These are phyloP conservation scores for Arachis hypogaea DNA, from an alignment of 306 rosid genomes.

Conservation along the genomic window DNA sequence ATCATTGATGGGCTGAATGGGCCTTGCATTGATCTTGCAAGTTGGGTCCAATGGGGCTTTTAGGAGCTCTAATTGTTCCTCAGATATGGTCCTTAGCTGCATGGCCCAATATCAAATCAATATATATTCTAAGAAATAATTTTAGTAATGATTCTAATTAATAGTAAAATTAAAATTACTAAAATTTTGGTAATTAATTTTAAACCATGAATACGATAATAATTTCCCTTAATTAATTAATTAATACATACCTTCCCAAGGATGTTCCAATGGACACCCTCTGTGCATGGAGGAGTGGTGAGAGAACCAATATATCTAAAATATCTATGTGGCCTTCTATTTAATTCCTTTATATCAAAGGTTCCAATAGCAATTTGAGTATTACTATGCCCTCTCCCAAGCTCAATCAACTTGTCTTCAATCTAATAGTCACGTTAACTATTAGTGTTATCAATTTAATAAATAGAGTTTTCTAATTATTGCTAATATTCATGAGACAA, in stretches of 20 bases:
- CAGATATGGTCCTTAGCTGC: slow-evolving; percentile 69
- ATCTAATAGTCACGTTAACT: slow-evolving; percentile 45
- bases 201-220: neutral
- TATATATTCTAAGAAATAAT: too few species aligned
- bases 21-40: slow-evolving; percentile 71
- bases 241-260: slow-evolving; percentile 59
- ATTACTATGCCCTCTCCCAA: slow-evolving; percentile 42
- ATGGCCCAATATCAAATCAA: neutral
- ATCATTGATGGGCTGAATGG: slow-evolving; percentile 67
- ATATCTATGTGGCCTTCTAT: slow-evolving; percentile 49
- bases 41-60: slow-evolving; percentile 55
- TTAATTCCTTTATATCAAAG: slow-evolving; percentile 44
- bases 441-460: neutral
- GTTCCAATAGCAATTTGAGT: slow-evolving; percentile 54
- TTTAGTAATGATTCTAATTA: too few species aligned
- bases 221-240: neutral
- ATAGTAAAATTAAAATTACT: neutral
- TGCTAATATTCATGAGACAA: neutral
- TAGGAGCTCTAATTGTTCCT: slow-evolving; percentile 57
- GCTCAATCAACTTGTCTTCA: slow-evolving; percentile 50
- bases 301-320: slow-evolving; percentile 79
- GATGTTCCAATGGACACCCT: slow-evolving; percentile 70
- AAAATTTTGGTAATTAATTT: neutral
- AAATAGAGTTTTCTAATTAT: neutral
- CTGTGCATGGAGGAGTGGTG: slow-evolving; percentile 88